Evolutionary conservation across 139 green algal species (phyloP).

Genomic region (Zygnema cylindricum): DNA sequence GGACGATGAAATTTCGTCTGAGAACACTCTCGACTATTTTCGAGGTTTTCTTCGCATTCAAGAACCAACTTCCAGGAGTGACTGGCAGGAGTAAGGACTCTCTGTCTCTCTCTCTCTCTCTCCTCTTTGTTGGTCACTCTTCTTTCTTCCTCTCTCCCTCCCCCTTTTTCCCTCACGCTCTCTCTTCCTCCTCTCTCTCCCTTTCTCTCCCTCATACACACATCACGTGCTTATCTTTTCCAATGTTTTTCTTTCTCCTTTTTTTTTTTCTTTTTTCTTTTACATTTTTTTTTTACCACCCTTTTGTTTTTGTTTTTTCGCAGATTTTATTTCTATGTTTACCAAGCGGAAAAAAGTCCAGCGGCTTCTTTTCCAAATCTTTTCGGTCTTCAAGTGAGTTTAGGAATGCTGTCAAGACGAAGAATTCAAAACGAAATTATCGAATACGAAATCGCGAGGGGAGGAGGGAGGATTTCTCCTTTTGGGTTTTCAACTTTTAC

Average conservation of each 20-base stretch:
- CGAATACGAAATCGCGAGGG: background rate
- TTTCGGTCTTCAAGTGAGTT: background rate
- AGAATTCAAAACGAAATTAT: background rate
- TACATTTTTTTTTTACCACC: background rate
- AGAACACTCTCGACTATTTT: background rate
- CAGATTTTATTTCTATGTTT: conserved; percentile 10
- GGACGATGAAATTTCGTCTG: background rate
- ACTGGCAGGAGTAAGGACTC: conserved; percentile 14
- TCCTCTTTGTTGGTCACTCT: too few species aligned
- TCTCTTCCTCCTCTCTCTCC: background rate
- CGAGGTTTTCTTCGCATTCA: conserved; percentile 20
- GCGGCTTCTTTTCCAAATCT: conserved; percentile 13
- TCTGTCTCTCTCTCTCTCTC: background rate
- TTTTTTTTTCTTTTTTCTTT: background rate
- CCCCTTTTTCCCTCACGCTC: too few species aligned
- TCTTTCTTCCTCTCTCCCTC: too few species aligned
- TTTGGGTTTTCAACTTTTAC: conserved; percentile 35
- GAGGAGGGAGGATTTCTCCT: conserved; percentile 12
- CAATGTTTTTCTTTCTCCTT: background rate
- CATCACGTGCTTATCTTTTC: background rate
- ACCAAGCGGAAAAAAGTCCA: background rate
- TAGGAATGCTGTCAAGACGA: background rate
- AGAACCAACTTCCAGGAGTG: background rate
- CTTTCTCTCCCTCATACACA: background rate
- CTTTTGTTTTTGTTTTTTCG: background rate